Evolutionary conservation across 192 early-diverging fungal species (phyloP).

Genomic region (Dissophora globulifera): DNA sequence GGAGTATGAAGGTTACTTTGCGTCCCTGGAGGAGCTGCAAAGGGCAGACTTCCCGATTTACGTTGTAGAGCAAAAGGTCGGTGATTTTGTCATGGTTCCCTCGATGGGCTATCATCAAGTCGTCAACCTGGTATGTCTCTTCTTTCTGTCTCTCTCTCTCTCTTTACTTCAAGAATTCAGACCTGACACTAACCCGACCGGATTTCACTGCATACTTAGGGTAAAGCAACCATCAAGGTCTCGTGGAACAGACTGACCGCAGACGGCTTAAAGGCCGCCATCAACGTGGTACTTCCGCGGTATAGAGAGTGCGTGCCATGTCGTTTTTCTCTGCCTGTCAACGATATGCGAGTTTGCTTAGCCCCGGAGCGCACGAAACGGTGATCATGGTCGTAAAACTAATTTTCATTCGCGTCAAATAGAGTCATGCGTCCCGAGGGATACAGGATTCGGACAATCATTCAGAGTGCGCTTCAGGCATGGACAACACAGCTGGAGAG

Average conservation of each 20-base stretch:
- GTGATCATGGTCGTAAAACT: too few relatives aligned
- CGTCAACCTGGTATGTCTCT: conserved; percentile 30
- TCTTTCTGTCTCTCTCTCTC: background rate
- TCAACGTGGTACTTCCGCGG: conserved; percentile 33
- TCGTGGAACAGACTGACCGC: conserved; percentile 49
- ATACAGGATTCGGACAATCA: conserved; percentile 37
- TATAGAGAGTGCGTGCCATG: conserved; percentile 36
- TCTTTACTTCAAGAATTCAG: too few relatives aligned
- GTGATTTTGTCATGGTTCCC: conserved; percentile 50
- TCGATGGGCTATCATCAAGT: conserved; percentile 41
- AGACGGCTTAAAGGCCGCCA: conserved; percentile 23
- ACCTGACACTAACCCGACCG: too few relatives aligned
- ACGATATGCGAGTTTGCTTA: background rate
- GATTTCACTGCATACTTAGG: too few relatives aligned
- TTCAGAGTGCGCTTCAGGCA: conserved; percentile 10
- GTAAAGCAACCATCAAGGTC: conserved; percentile 46
- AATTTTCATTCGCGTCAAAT: background rate
- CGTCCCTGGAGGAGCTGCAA: conserved; percentile 26
- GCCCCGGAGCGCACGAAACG: too few relatives aligned
- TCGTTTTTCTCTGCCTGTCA: background rate
- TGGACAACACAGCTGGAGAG: conserved; percentile 12
- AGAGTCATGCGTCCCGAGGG: conserved; percentile 37
- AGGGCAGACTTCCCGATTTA: conserved; percentile 32
- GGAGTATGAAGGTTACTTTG: conserved; percentile 47
- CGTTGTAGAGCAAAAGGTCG: conserved; percentile 41